These are phyloP conservation scores for Cyanidioschyzon merolae DNA, from an alignment of 23 red algal genomes.

Conservation along the genomic window DNA sequence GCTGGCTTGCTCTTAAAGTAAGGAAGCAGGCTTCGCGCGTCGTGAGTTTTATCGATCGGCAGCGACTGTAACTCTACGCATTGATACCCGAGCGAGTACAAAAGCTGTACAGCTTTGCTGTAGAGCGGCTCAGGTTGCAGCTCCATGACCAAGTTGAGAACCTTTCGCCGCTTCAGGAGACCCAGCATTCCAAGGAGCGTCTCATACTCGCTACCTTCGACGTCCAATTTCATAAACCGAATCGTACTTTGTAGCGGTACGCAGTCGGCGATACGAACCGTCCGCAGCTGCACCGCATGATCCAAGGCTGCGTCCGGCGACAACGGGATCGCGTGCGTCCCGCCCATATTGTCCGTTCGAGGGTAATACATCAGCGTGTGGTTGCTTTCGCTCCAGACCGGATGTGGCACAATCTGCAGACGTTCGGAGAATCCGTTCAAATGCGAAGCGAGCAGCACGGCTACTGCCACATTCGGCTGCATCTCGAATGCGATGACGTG, in stretches of 20 bases:
- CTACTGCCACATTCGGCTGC: slow-evolving; percentile 4
- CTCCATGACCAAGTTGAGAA: neutral
- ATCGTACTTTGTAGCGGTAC: neutral
- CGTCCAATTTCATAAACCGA: neutral
- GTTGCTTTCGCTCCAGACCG: neutral
- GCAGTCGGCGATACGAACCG: neutral
- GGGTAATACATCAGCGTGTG: neutral
- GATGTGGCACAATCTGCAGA: neutral
- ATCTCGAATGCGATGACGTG: slow-evolving; percentile 10
- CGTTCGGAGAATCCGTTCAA: neutral
- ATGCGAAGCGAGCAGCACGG: neutral
- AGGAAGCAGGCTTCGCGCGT: neutral
- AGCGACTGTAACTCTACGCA: neutral
- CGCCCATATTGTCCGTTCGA: neutral
- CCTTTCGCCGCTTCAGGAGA: neutral
- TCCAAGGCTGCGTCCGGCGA: neutral
- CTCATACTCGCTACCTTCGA: neutral
- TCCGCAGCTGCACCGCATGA: neutral
- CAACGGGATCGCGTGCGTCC: neutral
- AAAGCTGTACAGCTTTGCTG: neutral
- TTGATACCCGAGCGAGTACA: neutral
- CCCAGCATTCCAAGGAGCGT: neutral
- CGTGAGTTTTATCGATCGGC: neutral
- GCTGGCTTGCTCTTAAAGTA: neutral
- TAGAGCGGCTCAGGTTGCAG: neutral